Percentiles rank a stretch among this genome's conserved stretches.
Evolutionary conservation across 192 early-diverging fungal genomes (phyloP).

Genomic region (Paraglomus brasilianum): DNA sequence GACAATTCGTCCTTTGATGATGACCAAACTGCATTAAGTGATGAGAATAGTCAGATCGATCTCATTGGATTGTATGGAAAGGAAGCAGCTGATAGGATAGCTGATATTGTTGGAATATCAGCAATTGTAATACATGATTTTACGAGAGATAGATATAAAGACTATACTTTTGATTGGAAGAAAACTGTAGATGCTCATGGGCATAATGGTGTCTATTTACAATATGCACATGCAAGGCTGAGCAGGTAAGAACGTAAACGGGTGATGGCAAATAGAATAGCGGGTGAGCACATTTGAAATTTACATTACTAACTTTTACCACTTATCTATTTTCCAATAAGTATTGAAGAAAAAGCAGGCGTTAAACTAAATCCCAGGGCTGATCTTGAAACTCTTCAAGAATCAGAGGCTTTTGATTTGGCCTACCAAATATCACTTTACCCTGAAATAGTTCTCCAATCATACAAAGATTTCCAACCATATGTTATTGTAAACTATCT

Average conservation of each 20-base stretch:
- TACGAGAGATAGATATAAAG: slow-evolving; percentile 76
- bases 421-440: slow-evolving; percentile 75
- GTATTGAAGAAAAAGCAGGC: slow-evolving; percentile 72
- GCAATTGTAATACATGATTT: slow-evolving; percentile 91
- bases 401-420: slow-evolving; percentile 66
- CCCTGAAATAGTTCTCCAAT: slow-evolving; percentile 70
- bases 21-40: neutral
- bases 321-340: slow-evolving; percentile 2
- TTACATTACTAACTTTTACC: slow-evolving; percentile 1
- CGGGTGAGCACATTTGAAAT: neutral
- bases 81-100: slow-evolving; percentile 60
- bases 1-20: neutral
- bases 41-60: slow-evolving; percentile 10
- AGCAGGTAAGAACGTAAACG: slow-evolving; percentile 58
- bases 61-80: slow-evolving; percentile 2
- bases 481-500: slow-evolving; percentile 76
- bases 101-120: slow-evolving; percentile 82
- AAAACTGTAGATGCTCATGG: slow-evolving; percentile 90
- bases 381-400: slow-evolving; percentile 66
- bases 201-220: slow-evolving; percentile 93
- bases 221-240: slow-evolving; percentile 92
- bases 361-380: slow-evolving; percentile 46
- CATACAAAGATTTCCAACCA: slow-evolving; percentile 69
- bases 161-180: slow-evolving; percentile 89
- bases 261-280: slow-evolving; percentile 36